These are phyloP conservation scores for Phoma sp. DNA, from an alignment of 2,329 filamentous ascomycete species.

Conservation along the genomic window DNA sequence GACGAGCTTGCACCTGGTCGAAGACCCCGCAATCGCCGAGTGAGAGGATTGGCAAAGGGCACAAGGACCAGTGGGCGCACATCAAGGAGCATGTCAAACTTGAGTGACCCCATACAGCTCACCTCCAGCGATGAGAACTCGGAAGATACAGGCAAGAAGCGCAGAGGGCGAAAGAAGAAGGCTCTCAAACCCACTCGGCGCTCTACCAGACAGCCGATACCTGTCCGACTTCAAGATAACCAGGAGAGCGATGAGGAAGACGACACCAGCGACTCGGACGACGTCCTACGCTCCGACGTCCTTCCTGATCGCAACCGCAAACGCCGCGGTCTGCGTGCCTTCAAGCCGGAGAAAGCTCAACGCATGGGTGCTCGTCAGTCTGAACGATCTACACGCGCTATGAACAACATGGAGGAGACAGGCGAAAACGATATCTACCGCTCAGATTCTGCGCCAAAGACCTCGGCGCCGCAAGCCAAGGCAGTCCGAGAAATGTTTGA, in stretches of 20 bases:
- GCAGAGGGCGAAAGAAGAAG: conserved; percentile 27
- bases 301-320: conserved; percentile 49
- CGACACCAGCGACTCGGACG: conserved; percentile 40
- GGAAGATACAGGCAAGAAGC: conserved; percentile 15
- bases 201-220: conserved; percentile 30
- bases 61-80: conserved; percentile 6
- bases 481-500: conserved; percentile 76
- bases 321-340: conserved; percentile 22
- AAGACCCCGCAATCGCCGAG: conserved; percentile 26
- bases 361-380: conserved; percentile 51
- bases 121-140: conserved; percentile 36
- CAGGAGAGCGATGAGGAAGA: conserved; percentile 35
- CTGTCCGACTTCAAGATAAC: conserved; percentile 21
- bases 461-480: conserved; percentile 60
- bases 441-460: conserved; percentile 50
- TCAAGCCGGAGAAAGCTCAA: conserved; percentile 25
- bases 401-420: conserved; percentile 60
- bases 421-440: conserved; percentile 65
- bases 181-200: conserved; percentile 35
- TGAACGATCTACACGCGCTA: conserved; percentile 54
- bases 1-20: conserved; percentile 27
- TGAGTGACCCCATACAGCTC: conserved; percentile 19
- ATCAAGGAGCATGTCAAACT: conserved; percentile 25
- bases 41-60: not conserved
- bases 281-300: conserved; percentile 53